A percentile compares a stretch with the other conserved stretches of the same genome.
These are phyloP conservation scores for Lichtheimia ornata DNA, from an alignment of 371 early-diverging fungal genomes.

Conservation along the genomic window DNA sequence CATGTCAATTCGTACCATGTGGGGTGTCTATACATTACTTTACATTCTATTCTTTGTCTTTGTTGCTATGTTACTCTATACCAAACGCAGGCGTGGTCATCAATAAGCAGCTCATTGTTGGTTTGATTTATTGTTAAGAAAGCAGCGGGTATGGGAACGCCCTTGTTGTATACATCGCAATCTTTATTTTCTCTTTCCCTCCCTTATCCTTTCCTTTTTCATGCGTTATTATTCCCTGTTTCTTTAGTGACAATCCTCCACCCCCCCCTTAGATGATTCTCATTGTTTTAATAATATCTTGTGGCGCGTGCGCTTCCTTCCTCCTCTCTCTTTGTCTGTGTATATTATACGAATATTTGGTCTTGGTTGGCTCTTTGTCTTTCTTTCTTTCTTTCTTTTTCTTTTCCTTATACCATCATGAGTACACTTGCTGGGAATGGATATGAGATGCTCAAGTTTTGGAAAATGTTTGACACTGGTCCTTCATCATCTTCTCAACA, in stretches of 20 bases:
- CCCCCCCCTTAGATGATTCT: neutral
- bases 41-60: slow-evolving; percentile 12
- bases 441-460: neutral
- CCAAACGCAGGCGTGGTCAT: neutral
- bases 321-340: no score
- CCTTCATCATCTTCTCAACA: no score
- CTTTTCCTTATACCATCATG: no score
- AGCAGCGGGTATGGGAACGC: neutral
- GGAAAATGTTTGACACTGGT: neutral
- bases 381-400: no score
- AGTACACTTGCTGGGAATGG: no score
- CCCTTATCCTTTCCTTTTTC: neutral
- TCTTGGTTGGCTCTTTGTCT: no score
- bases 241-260: neutral
- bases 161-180: neutral
- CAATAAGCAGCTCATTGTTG: neutral
- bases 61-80: slow-evolving; percentile 5
- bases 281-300: no score
- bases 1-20: slow-evolving; percentile 4
- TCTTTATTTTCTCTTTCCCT: neutral
- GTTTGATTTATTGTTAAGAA: no score
- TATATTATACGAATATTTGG: no score
- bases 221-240: neutral
- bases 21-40: slow-evolving; percentile 4
- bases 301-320: no score